Percentiles rank a stretch among this genome's conserved stretches.
Conservation (phyloP, 148 eudicot species). For the Rhododendron henanense region DNA sequence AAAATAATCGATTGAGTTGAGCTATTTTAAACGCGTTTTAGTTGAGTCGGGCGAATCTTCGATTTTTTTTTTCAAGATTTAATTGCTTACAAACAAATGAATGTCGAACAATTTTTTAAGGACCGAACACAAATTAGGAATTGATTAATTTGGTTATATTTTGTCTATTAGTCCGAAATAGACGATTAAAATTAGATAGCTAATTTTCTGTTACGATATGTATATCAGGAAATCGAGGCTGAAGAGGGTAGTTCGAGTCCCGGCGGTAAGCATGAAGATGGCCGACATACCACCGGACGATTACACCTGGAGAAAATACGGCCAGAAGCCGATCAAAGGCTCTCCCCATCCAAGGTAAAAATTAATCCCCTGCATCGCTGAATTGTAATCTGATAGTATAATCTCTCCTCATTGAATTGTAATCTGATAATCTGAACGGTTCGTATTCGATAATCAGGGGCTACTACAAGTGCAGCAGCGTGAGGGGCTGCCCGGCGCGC, state of each 20-base stretch:
- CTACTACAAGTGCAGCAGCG: constrained; percentile 93
- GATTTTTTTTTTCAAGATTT: too few species aligned
- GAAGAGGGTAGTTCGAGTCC: constrained; percentile 74
- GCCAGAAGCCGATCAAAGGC: constrained; percentile 96
- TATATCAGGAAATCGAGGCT: constrained; percentile 64
- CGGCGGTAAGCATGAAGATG: constrained; percentile 77
- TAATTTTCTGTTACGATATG: not conserved
- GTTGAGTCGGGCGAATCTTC: too few species aligned
- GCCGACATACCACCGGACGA: constrained; percentile 97
- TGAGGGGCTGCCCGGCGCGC: constrained; percentile 84
- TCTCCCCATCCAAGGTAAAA: constrained; percentile 89
- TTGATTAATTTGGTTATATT: not conserved
- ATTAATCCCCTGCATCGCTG: not conserved
- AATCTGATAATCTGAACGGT: not conserved
- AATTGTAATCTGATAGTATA: too few species aligned
- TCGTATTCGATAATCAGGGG: constrained; percentile 40
- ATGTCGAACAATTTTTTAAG: too few species aligned
- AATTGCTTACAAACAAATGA: too few species aligned
- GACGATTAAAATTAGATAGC: constrained; percentile 3
- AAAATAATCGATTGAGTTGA: too few species aligned
- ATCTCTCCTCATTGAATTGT: not conserved
- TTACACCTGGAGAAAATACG: constrained; percentile 95
- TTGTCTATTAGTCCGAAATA: not conserved
- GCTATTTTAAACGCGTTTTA: too few species aligned
- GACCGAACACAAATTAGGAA: not conserved